phyloP scores from a whole-genome alignment of 2,329 filamentous ascomycete species.

The Emergomyces pasteurianus region DNA sequence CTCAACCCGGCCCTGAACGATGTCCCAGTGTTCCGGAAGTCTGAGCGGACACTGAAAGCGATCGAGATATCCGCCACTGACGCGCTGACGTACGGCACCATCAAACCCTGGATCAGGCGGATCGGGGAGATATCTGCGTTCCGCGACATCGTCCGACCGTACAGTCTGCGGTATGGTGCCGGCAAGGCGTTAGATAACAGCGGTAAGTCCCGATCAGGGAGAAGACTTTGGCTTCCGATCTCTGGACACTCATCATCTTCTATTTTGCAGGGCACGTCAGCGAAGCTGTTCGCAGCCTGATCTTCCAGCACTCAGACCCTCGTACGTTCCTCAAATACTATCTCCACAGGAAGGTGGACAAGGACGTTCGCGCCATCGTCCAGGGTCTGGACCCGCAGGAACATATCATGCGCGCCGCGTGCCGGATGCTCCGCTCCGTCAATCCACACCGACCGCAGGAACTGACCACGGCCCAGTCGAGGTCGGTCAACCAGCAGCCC shows the following conservation, averaged over 20 bases:
- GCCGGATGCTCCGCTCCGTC: conserved; percentile 15
- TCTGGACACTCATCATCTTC: not conserved
- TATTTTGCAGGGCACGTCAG: conserved; percentile 6
- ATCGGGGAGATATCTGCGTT: not conserved
- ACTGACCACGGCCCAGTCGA: conserved; percentile 14
- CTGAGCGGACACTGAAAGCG: not conserved
- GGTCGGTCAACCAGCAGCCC: conserved; percentile 13
- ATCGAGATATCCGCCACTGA: not conserved
- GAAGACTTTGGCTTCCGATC: not conserved
- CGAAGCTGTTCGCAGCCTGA: conserved; percentile 12
- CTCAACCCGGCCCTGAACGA: not conserved
- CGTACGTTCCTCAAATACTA: conserved; percentile 14
- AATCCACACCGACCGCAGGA: conserved; percentile 13
- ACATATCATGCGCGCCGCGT: conserved; percentile 14
- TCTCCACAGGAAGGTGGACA: conserved; percentile 10
- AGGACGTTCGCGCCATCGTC: conserved; percentile 12
- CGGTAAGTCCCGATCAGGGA: not conserved
- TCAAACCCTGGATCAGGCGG: not conserved
- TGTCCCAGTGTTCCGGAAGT: not conserved
- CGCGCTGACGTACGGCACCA: not conserved
- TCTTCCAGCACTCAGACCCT: conserved; percentile 12
- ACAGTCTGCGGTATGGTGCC: not conserved
- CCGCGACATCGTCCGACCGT: not conserved
- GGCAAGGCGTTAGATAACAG: not conserved
- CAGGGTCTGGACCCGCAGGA: conserved; percentile 12